These are phyloP conservation scores for Aspergillus nomiae DNA, from an alignment of 2,329 filamentous ascomycete genomes.

Conservation along the genomic window DNA sequence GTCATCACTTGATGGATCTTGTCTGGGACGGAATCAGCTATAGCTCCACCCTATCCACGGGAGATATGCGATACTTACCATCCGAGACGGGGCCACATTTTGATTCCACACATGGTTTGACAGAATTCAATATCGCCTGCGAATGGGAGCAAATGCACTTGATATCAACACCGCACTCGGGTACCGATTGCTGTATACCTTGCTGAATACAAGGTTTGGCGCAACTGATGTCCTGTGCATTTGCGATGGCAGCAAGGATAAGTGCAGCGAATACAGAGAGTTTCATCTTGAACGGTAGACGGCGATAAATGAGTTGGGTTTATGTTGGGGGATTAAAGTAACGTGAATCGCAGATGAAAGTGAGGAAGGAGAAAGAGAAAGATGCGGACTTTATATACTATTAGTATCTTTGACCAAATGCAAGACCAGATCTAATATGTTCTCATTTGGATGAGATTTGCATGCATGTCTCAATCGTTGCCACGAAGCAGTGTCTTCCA, in stretches of 20 bases:
- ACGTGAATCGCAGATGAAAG: background rate
- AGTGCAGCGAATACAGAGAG: background rate
- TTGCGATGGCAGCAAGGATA: background rate
- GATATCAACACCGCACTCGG: background rate
- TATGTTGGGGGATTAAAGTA: background rate
- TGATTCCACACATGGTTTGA: background rate
- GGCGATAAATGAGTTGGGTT: background rate
- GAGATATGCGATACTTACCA: background rate
- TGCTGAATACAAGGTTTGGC: background rate
- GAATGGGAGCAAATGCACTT: background rate
- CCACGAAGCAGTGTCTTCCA: background rate
- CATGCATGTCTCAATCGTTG: background rate
- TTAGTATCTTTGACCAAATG: background rate
- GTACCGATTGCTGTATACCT: background rate
- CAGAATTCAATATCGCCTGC: background rate
- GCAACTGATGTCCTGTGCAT: background rate
- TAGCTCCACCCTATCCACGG: background rate
- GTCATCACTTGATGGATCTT: background rate
- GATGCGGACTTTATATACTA: background rate
- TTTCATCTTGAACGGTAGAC: background rate
- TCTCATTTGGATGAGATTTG: background rate
- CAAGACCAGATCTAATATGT: background rate
- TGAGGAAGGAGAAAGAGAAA: background rate
- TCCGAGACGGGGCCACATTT: background rate
- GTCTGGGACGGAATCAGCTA: background rate